These are phyloP conservation scores for Gigaspora rosea DNA, from an alignment of 192 early-diverging fungal genomes.

Conservation along the genomic window DNA sequence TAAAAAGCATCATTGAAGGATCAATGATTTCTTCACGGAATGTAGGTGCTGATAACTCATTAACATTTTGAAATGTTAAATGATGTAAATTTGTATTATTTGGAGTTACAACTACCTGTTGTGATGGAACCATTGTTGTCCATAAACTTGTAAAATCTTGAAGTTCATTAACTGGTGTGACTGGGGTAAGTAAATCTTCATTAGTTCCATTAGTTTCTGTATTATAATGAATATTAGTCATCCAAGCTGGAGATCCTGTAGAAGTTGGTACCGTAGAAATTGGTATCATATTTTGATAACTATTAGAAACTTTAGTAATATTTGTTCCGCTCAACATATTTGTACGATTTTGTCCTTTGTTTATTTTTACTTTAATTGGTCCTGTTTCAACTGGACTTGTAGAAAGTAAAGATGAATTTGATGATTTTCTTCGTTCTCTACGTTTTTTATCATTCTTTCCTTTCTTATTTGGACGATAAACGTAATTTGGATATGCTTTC, in stretches of 20 bases:
- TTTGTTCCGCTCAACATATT: background rate
- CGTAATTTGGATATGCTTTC: slow-evolving; percentile 23
- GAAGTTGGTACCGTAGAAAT: background rate
- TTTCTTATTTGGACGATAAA: slow-evolving; percentile 29
- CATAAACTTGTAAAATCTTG: background rate
- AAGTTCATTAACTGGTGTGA: too few relatives aligned
- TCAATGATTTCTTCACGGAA: background rate
- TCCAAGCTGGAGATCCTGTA: background rate
- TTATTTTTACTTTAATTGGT: background rate
- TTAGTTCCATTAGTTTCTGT: too few relatives aligned
- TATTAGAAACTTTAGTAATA: background rate
- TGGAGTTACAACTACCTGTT: background rate
- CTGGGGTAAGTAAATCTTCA: too few relatives aligned
- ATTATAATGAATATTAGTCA: too few relatives aligned
- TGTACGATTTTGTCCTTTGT: slow-evolving; percentile 2
- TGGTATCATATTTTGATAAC: background rate
- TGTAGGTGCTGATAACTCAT: background rate
- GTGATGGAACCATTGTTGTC: background rate
- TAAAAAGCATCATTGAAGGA: background rate
- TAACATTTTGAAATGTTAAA: background rate
- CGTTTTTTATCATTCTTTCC: slow-evolving; percentile 13
- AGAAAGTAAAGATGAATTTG: background rate
- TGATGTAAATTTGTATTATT: background rate
- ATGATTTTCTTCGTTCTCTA: background rate
- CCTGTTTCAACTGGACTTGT: background rate